phyloP scores from a whole-genome alignment of 2,329 filamentous ascomycete genomes.

The Apiospora rasikravindrae region DNA sequence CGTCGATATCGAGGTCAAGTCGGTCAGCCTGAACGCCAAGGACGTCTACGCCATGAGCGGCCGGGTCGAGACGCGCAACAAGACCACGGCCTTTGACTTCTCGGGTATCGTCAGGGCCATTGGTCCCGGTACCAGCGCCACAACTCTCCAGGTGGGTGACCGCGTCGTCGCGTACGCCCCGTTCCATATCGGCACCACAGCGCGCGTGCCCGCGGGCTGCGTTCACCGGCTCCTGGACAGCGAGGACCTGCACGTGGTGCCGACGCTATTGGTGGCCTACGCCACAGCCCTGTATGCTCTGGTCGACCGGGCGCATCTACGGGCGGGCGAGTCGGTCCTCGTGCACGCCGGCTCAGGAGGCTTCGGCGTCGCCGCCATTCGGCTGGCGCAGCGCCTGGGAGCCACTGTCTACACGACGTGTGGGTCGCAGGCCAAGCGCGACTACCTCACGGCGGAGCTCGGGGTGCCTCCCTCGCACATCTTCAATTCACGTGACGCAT shows the following conservation, averaged over 20 bases:
- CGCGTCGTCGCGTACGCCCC: slow-evolving; percentile 35
- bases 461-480: slow-evolving; percentile 31
- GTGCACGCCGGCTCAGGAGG: slow-evolving; percentile 42
- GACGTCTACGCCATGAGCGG: slow-evolving; percentile 31
- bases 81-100: slow-evolving; percentile 32
- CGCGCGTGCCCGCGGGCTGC: slow-evolving; percentile 33
- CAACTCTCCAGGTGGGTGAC: slow-evolving; percentile 32
- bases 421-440: slow-evolving; percentile 26
- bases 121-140: slow-evolving; percentile 26
- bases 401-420: slow-evolving; percentile 41
- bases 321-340: slow-evolving; percentile 35
- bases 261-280: slow-evolving; percentile 33
- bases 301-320: slow-evolving; percentile 32
- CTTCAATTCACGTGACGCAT: slow-evolving; percentile 17
- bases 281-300: slow-evolving; percentile 39
- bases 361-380: slow-evolving; percentile 42
- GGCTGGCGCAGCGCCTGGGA: slow-evolving; percentile 33
- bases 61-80: slow-evolving; percentile 30
- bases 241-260: slow-evolving; percentile 29
- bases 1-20: slow-evolving; percentile 24
- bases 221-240: slow-evolving; percentile 27
- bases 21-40: slow-evolving; percentile 32
- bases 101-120: slow-evolving; percentile 33
- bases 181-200: slow-evolving; percentile 32
- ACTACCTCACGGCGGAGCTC: slow-evolving; percentile 31